Conservation (phyloP, 1,284 basidiomycete species). For the Trichosporon coremiiforme region DNA sequence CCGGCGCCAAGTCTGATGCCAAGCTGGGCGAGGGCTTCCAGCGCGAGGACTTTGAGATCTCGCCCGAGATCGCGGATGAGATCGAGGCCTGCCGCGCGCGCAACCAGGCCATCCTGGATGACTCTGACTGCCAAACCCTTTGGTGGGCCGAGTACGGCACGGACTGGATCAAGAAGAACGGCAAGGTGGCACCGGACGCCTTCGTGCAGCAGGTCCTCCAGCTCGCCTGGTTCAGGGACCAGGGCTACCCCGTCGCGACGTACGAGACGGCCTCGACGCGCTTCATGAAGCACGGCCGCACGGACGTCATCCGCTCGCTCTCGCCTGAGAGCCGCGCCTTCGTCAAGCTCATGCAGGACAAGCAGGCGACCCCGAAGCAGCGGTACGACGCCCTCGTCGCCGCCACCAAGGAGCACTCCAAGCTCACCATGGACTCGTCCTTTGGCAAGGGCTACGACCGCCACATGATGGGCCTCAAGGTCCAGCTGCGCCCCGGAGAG, state of each 20-base stretch:
- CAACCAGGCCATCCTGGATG: slow-evolving; percentile 67
- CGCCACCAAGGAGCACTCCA: slow-evolving; percentile 74
- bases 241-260: slow-evolving; percentile 78
- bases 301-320: slow-evolving; percentile 85
- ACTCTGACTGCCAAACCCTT: slow-evolving; percentile 81
- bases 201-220: slow-evolving; percentile 93
- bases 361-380: slow-evolving; percentile 52
- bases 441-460: slow-evolving; percentile 87
- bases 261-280: slow-evolving; percentile 95
- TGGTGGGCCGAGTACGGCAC: slow-evolving; percentile 85
- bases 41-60: slow-evolving; percentile 74
- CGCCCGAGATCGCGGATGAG: slow-evolving; percentile 64
- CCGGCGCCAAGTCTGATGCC: slow-evolving; percentile 28
- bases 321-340: slow-evolving; percentile 76
- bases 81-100: slow-evolving; percentile 66
- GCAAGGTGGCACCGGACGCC: slow-evolving; percentile 79
- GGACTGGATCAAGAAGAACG: slow-evolving; percentile 86
- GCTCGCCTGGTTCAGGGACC: slow-evolving; percentile 83
- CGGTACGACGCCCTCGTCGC: slow-evolving; percentile 65
- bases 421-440: slow-evolving; percentile 75
- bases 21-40: slow-evolving; percentile 60
- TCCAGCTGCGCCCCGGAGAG: slow-evolving; percentile 62
- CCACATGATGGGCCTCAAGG: slow-evolving; percentile 82
- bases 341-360: slow-evolving; percentile 73
- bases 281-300: slow-evolving; percentile 86